Conservation (phyloP, 495 filamentous ascomycete genomes). For the Aspergillus leporis region DNA sequence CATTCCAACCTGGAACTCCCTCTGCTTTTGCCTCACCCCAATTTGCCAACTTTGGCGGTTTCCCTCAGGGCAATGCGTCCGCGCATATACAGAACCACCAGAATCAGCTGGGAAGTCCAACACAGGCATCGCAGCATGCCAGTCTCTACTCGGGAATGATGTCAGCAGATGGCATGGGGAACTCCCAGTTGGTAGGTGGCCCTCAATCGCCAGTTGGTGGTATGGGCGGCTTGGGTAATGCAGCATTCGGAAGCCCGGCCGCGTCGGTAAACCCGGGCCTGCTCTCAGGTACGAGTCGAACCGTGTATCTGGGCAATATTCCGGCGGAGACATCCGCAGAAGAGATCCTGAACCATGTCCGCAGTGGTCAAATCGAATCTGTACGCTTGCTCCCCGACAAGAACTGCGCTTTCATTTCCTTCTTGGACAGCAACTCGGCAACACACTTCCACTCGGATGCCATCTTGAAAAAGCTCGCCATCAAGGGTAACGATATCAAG, state of each 20-base stretch:
- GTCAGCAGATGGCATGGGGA: conserved; percentile 71
- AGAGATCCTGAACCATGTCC: conserved; percentile 94
- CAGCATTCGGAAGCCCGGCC: conserved; percentile 59
- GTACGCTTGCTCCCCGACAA: conserved; percentile 94
- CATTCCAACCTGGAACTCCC: conserved; percentile 93
- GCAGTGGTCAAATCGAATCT: conserved; percentile 98
- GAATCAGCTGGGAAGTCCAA: conserved; percentile 56
- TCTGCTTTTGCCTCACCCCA: conserved; percentile 87
- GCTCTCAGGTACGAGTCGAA: conserved; percentile 88
- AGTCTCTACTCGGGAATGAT: conserved; percentile 77
- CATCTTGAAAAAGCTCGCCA: conserved; percentile 97
- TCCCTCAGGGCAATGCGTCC: conserved; percentile 66
- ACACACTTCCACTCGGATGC: conserved; percentile 99
- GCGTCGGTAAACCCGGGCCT: conserved; percentile 77
- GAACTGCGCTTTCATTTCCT: conserved; percentile 99
- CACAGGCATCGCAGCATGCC: conserved; percentile 66
- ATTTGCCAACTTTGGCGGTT: conserved; percentile 79
- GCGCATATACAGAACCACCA: conserved; percentile 58
- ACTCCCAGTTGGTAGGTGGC: conserved; percentile 69
- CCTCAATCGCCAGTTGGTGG: conserved; percentile 85
- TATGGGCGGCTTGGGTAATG: conserved; percentile 59
- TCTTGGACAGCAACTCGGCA: conserved; percentile 93
- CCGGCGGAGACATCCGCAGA: conserved; percentile 97
- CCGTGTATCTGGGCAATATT: conserved; percentile 97
- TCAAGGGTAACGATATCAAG: conserved; percentile 98